phyloP scores from a whole-genome alignment of 768 basidiomycete genomes.

The Mycena floridula region DNA sequence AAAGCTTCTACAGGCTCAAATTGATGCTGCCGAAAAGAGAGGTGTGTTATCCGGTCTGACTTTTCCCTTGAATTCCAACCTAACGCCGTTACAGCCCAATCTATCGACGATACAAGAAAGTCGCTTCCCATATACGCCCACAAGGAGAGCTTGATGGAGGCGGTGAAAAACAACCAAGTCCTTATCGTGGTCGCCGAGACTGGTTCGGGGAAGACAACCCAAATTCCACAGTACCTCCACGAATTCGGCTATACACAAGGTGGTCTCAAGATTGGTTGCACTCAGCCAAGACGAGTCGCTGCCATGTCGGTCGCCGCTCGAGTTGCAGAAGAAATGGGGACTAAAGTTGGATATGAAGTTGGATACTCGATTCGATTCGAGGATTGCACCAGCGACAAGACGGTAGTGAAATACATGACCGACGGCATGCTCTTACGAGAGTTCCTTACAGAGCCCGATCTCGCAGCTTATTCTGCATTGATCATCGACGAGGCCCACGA shows the following conservation, averaged over 20 bases:
- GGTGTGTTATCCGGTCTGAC: too few relatives aligned
- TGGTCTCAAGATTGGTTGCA: slow-evolving; percentile 90
- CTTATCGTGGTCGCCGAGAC: slow-evolving; percentile 98
- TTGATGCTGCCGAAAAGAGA: slow-evolving; percentile 87
- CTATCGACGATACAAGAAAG: slow-evolving; percentile 92
- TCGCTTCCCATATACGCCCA: slow-evolving; percentile 88
- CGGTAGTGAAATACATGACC: slow-evolving; percentile 98
- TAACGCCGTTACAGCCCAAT: slow-evolving; percentile 48
- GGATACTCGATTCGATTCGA: slow-evolving; percentile 99
- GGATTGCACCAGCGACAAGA: slow-evolving; percentile 99
- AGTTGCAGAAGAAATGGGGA: slow-evolving; percentile 98
- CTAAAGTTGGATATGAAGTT: slow-evolving; percentile 94
- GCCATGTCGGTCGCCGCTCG: slow-evolving; percentile 99
- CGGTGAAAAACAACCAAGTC: slow-evolving; percentile 87
- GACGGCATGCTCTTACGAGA: slow-evolving; percentile 98
- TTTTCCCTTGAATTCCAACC: slow-evolving; percentile 1
- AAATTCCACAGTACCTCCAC: slow-evolving; percentile 95
- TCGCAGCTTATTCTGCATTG: slow-evolving; percentile 90
- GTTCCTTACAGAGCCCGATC: slow-evolving; percentile 94
- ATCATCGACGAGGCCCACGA: slow-evolving; percentile 99
- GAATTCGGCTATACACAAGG: slow-evolving; percentile 91
- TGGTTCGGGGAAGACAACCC: slow-evolving; percentile 98
- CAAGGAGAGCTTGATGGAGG: slow-evolving; percentile 83
- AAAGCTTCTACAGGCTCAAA: slow-evolving; percentile 76
- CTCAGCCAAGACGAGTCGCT: slow-evolving; percentile 96